These are phyloP conservation scores for Naematelia encephala DNA, from an alignment of 768 basidiomycete species.

Conservation along the genomic window DNA sequence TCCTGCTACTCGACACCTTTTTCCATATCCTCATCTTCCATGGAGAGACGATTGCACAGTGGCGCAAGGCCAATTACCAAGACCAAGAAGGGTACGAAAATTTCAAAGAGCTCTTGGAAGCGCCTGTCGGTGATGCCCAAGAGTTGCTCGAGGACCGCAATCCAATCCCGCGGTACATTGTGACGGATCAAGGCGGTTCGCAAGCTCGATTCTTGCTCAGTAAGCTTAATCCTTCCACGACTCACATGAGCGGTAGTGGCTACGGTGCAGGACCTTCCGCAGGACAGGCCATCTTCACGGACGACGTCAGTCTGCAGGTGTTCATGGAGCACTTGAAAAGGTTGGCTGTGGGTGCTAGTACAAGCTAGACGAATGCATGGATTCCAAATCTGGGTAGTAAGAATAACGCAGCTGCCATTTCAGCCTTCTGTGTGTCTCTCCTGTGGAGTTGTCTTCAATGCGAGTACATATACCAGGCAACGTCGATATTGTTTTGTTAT, in stretches of 20 bases:
- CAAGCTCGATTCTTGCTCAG: constrained; percentile 97
- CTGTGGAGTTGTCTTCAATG: not conserved
- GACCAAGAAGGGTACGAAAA: constrained; percentile 99
- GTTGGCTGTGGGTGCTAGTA: constrained; percentile 58
- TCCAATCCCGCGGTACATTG: constrained; percentile 96
- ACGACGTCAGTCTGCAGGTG: constrained; percentile 79
- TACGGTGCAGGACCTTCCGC: constrained; percentile 67
- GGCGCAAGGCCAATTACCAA: constrained; percentile 97
- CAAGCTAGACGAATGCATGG: constrained; percentile 30
- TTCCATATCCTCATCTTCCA: constrained; percentile 99
- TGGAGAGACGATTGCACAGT: constrained; percentile 92
- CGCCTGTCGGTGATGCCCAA: constrained; percentile 83
- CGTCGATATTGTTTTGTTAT: not conserved
- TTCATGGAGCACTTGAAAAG: constrained; percentile 84
- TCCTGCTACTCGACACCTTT: constrained; percentile 95
- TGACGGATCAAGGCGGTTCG: constrained; percentile 94
- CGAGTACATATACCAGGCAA: not conserved
- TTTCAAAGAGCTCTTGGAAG: constrained; percentile 86
- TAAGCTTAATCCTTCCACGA: constrained; percentile 96
- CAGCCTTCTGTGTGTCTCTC: constrained; percentile 5
- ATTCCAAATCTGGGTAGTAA: not conserved
- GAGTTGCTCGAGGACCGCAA: constrained; percentile 92
- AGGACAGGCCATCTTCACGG: constrained; percentile 95
- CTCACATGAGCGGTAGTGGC: constrained; percentile 72
- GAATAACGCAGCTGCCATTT: not conserved